These are phyloP conservation scores for Hypericum androsaemum DNA, from an alignment of 345 rosid species.

Conservation along the genomic window DNA sequence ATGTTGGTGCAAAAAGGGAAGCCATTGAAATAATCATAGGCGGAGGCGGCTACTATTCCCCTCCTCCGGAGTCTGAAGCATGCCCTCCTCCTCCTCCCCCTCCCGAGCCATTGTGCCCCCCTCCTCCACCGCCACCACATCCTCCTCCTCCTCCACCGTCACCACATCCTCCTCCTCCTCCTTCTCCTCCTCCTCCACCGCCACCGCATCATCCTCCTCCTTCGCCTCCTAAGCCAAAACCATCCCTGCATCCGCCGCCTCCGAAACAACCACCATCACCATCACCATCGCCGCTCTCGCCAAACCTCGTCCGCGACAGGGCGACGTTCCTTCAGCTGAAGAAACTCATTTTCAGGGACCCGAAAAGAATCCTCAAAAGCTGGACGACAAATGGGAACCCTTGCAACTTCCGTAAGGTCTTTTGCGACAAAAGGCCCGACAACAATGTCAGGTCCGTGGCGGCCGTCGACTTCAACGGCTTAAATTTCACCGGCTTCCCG, in stretches of 20 bases:
- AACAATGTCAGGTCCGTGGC: not conserved
- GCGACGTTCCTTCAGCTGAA: no score
- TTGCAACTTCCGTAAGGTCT: no score
- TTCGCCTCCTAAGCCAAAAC: no score
- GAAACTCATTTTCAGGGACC: no score
- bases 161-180: not conserved
- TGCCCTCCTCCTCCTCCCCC: conserved; percentile 5
- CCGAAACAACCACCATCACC: not conserved
- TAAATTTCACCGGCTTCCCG: conserved; percentile 12
- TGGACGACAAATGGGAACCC: no score
- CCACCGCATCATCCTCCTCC: not conserved
- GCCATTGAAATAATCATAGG: not conserved
- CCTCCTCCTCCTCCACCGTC: not conserved
- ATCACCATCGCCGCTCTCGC: not conserved
- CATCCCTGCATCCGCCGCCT: no score
- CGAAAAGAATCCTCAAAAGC: no score
- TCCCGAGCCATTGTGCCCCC: not conserved
- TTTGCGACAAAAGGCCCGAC: no score
- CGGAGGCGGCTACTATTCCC: not conserved
- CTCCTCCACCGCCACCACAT: not conserved
- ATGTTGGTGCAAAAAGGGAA: not conserved
- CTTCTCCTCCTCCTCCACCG: not conserved
- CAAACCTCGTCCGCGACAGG: no score
- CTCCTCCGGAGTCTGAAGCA: not conserved
- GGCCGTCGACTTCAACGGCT: conserved; percentile 35